Base-by-base conservation (phyloP, 306 rosid species). In the Lathyrus aphaca region DNA sequence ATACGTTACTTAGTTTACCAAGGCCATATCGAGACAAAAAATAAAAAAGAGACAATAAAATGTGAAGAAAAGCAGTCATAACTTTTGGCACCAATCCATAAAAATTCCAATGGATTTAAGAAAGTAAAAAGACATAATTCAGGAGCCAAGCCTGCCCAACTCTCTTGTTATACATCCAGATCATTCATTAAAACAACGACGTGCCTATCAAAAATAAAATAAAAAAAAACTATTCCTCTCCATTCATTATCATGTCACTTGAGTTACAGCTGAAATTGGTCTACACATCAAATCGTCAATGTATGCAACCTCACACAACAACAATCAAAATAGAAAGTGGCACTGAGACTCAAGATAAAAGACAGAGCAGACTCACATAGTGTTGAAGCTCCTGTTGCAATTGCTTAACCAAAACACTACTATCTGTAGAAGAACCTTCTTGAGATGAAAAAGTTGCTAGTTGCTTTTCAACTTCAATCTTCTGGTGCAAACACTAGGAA, bases 331-430 rank as follows among this genome's bases (percentile, higher is more conserved):
- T 40, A 66, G 46, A 69, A 39, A 16, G 49, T 39, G 58, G 32
- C 61, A 21, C 13, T 38, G 6, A 64, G 38, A 58, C 32, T 38
- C 58, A 19, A 51, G 66, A 43, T 19, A 67, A 80, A 23, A 62
- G 49, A 50, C 64, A 71, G 74, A 51, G 55, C 44, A 73, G 67
- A 77, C 98, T 71, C 80, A 94, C 98, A 71, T 77, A 90, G 82
- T 80, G 87, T 42, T 82, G 87, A 72, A 94, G 96, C 80, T 90
- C 96, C 72, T 90, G 90, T 29, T 94, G 98, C 77, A 94, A 80
- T 78, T 88, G 86, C 77, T 90, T 94, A 55, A 90, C 81, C 81
- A 94, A 80, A 69, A 63, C 65, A 78, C 77, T 58, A 76, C 69
- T 64, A 42, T 81, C 86, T 1, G 86, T 50, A 72, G 82, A 69